A percentile compares a stretch with the other conserved stretches of the same genome.
Conservation (phyloP, 306 rosid species). For the Trifolium pratense region DNA sequence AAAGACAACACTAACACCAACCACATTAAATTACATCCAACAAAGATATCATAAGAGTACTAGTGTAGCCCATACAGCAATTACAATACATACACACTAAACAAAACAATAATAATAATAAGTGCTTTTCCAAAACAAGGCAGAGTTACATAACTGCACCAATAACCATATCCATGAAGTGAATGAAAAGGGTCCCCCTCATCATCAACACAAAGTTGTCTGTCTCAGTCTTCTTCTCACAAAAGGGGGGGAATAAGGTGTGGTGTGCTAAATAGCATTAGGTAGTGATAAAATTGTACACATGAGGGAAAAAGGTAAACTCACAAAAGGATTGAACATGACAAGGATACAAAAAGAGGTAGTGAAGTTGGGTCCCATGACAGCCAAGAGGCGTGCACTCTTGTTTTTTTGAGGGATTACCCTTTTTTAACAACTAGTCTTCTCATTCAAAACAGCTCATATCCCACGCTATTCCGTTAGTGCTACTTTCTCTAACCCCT, state of each 20-base stretch:
- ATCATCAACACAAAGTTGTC: slow-evolving; percentile 45
- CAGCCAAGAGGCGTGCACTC: slow-evolving; percentile 62
- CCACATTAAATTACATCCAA: slow-evolving; percentile 51
- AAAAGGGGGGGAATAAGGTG: slow-evolving; percentile 40
- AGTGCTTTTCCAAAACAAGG: slow-evolving; percentile 34
- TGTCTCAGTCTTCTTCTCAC: slow-evolving; percentile 39
- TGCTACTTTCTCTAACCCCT: slow-evolving; percentile 72
- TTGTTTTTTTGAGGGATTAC: slow-evolving; percentile 39
- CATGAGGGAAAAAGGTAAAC: slow-evolving; percentile 51
- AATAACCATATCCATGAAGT: background rate
- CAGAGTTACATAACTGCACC: slow-evolving; percentile 19
- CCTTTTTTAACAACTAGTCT: slow-evolving; percentile 48
- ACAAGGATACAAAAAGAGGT: slow-evolving; percentile 60
- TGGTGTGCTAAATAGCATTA: slow-evolving; percentile 41
- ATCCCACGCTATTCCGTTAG: slow-evolving; percentile 52
- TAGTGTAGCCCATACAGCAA: slow-evolving; percentile 15
- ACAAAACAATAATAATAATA: slow-evolving; percentile 1
- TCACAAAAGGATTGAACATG: slow-evolving; percentile 55
- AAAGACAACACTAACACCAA: slow-evolving; percentile 61
- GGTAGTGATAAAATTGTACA: slow-evolving; percentile 47
- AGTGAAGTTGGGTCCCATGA: slow-evolving; percentile 60
- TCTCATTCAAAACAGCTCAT: slow-evolving; percentile 60
- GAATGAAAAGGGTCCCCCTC: slow-evolving; percentile 19
- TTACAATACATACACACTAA: slow-evolving; percentile 32
- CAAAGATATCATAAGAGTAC: slow-evolving; percentile 41